Base-by-base conservation (phyloP, 768 basidiomycete genomes). In the Suillus weaverae region DNA sequence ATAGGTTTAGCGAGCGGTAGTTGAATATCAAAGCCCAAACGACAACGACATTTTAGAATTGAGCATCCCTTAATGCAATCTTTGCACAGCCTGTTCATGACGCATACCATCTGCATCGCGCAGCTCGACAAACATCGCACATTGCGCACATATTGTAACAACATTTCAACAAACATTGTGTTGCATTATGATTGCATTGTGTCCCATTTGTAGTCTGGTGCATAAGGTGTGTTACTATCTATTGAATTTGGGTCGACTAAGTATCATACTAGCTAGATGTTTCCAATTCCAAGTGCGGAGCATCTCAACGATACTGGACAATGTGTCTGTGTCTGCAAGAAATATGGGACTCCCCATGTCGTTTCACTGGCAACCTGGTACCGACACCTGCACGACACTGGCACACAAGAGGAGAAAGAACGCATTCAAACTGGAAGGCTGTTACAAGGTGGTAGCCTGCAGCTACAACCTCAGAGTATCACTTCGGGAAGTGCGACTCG, bases 331-430 rank as follows among this genome's bases (percentile, higher is more conserved):
- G 14, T 60, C 11, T 41, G 44, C 39, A 14, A 60, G 20, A 60
- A 60, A 22, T 44, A 41, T 30, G 22, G 60, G 6, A 35, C 26
- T 43, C 6, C 41, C 32, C 60, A 61, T 33, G 26, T 43, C 32
- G 46, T 61, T 44, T 61, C 60, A 26, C 20, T 35, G 13, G n/a
- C 61, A 8, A 48, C 44, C 33, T 62, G 61, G 61, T 62, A 50
- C 48, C 32, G 18, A 35, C 61, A 62, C n/a, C 61, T 62, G 22
- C 13, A 33, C 4, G 14, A 62, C 8, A 46, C 61, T 18, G 46
- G 13, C 43, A 62, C 6, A 18, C 41, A 62, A 62, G 61, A 50
- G 16, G 61, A 62, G 61, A 50, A 62, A 48, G 26, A 62, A 20
- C 4, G n/a, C 22, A 62, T 62, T 18, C 46, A 5, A 33, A 4